These are phyloP conservation scores for Teratosphaeria destructans DNA, from an alignment of 2,329 filamentous ascomycete species.

Conservation along the genomic window DNA sequence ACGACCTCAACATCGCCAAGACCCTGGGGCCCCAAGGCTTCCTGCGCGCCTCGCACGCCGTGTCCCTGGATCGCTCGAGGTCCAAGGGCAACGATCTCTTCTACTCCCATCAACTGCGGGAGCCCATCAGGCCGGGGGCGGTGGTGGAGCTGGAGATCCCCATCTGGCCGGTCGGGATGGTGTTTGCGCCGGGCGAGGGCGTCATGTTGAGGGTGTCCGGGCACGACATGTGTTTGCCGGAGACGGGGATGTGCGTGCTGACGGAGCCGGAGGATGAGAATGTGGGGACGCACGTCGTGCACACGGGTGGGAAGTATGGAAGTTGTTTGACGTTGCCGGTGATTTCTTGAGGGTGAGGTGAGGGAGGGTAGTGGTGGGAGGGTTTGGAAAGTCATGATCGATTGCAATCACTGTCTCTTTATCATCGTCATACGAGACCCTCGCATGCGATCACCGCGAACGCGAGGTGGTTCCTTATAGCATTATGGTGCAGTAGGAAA, in stretches of 20 bases:
- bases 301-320: neutral
- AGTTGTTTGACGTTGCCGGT: neutral
- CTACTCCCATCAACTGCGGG: slow-evolving; percentile 26
- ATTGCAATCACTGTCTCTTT: no score
- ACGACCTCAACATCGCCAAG: neutral
- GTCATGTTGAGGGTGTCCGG: slow-evolving; percentile 5
- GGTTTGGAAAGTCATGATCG: no score
- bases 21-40: slow-evolving; percentile 24
- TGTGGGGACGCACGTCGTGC: neutral
- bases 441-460: no score
- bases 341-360: neutral
- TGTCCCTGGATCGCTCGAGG: slow-evolving; percentile 13
- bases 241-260: neutral
- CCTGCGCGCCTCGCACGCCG: slow-evolving; percentile 37
- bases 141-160: slow-evolving; percentile 38
- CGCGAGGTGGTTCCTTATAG: no score
- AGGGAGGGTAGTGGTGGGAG: no score
- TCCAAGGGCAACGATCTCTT: slow-evolving; percentile 23
- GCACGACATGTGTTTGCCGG: neutral
- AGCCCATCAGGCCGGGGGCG: slow-evolving; percentile 27
- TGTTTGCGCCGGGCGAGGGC: slow-evolving; percentile 34
- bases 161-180: slow-evolving; percentile 37
- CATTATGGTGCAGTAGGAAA: no score
- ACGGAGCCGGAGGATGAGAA: neutral
- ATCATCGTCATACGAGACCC: no score